Base-by-base conservation (phyloP, 2,329 filamentous ascomycete genomes). In the Geosmithia flava region DNA sequence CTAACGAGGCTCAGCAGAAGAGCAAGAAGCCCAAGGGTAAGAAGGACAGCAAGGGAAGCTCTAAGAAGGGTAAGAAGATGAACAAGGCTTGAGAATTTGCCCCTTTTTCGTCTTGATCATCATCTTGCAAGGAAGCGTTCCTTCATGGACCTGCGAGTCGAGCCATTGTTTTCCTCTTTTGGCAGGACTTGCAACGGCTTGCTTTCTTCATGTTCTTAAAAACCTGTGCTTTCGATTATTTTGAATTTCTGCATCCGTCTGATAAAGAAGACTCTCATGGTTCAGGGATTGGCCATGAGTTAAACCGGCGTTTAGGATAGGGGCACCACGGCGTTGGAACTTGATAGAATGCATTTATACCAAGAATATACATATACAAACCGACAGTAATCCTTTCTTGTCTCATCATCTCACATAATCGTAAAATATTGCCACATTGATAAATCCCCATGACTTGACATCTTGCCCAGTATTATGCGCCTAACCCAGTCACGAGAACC, bases 11-110 rank as follows among this genome's bases (percentile, higher is more conserved):
- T 27, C 23, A 27, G 3, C 46, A 51, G 42, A 61, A 60, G 51
- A 56, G 51, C 50, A 62, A 59, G 48, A 59, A 59, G 55, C 61
- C 58, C 42, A 62, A 64, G 49, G 66, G 63, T 46, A 56, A 56
- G 45, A 61, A 61, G 51, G 53, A 51, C 47, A 65, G 60, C 53
- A 50, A 54, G 20, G 60, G 54, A 46, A 49, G 53, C 17, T 65
- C 58, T 49, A 56, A 53, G 3, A 57, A 53, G 50, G 48, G 39
- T 16, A 49, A 46, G 40, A 29, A 41, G 40, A 44, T 20, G 7
- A 48, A 23, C 40, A 43, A 37, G 41, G 17, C 29, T 15, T 48
- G 37, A 47, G 8, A 15, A 16, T 23, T 37, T 3, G 13, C 6
- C 6, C 15, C 6, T 3, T 7, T 11, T 11, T 7, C 33, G 33